Evolutionary conservation across 371 early-diverging fungal genomes (phyloP), one percentile per base, ranked within the genome.

Genomic region (Haplosporangium sp.): DNA sequence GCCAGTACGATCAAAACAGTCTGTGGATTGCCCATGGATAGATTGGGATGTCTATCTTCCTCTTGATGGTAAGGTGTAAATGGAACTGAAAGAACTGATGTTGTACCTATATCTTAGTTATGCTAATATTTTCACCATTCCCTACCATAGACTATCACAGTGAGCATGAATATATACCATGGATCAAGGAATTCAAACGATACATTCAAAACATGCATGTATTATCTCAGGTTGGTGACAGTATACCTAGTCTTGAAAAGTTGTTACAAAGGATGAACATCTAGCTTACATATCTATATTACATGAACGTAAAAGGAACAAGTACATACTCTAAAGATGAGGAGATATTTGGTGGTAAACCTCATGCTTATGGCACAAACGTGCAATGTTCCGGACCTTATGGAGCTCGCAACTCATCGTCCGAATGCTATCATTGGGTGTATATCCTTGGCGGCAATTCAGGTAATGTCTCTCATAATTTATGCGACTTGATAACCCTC

Each of bases 11-110:
- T 11, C 62, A 50, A 65, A 53, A 27, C 61, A 50, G 44, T 34
- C 20, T 17, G 48, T 40, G 4, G 60, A 69, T 45, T 75, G 82
- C n/a, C 82, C 82, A 1, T 81, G 71, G 69, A 61, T 65, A 4
- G 76, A 75, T 38, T 81, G 82, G 82, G 72, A 75, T 40, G 40
- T 72, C 1, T 81, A 75, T 55, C 52, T 81, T 40, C 75, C 82
- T 0, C 66, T 59, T 15, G 69, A 81, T 44, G 75, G 81, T 75
- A 74, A 42, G 9, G 9, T 17, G 47, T 10, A 11, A 1, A 11
- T 61, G n/a, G n/a, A 6, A 1, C 0, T 67, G 40, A 40, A 3
- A 34, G 35, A 13, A 34, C 4, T 11, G 11, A 19, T 44, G 27
- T 39, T 40, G 17, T 19, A 11, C 0, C 44, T 40, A 19, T 38